These are phyloP conservation scores for Trypanosoma conorhini DNA, from an alignment of 208 protist species.

Conservation along the genomic window DNA sequence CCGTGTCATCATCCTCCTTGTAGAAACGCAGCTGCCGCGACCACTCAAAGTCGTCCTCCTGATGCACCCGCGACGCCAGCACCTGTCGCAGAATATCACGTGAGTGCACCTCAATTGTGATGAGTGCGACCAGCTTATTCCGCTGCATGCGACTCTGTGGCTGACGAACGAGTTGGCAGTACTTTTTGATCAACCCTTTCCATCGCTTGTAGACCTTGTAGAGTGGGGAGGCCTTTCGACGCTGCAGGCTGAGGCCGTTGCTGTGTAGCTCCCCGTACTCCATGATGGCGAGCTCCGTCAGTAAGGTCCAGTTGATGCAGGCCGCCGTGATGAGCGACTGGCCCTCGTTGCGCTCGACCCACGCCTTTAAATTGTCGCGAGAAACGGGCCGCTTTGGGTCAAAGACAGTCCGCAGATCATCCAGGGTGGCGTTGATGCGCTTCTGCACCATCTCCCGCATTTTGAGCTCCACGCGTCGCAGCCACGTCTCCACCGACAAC, in stretches of 20 bases:
- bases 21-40: conserved; percentile 97
- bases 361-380: conserved; percentile 82
- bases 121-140: conserved; percentile 95
- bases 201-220: conserved; percentile 95
- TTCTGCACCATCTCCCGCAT: conserved; percentile 93
- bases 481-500: conserved; percentile 94
- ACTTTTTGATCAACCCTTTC: conserved; percentile 94
- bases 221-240: conserved; percentile 91
- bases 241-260: conserved; percentile 75
- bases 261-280: conserved; percentile 86
- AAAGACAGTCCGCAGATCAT: conserved; percentile 84
- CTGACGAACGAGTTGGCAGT: conserved; percentile 95
- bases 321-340: conserved; percentile 95
- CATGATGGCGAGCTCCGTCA: conserved; percentile 90
- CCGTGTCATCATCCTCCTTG: conserved; percentile 73
- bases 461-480: conserved; percentile 87
- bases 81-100: conserved; percentile 97
- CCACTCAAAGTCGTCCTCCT: conserved; percentile 97
- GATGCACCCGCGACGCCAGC: conserved; percentile 76
- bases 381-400: conserved; percentile 67
- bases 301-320: conserved; percentile 97
- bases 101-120: conserved; percentile 99
- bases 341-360: conserved; percentile 92
- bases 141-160: conserved; percentile 92
- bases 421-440: conserved; percentile 78